Percentiles rank a stretch among this genome's conserved stretches.
Conservation (phyloP, 2,329 filamentous ascomycete genomes). For the Cladosporium sphaerospermum region DNA sequence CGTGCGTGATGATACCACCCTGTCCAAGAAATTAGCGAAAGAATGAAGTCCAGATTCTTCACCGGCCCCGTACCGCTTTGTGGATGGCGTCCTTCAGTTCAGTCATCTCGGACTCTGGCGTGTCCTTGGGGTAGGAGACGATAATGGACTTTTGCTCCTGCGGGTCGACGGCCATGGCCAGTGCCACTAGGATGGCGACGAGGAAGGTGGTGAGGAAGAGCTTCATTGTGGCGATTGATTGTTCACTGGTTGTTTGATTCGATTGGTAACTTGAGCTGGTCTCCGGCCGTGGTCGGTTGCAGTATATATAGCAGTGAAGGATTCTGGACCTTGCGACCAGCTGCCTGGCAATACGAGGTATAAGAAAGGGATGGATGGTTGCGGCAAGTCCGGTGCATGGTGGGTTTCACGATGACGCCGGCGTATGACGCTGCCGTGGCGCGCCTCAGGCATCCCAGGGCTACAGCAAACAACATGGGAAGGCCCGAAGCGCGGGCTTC, state of each 20-base stretch:
- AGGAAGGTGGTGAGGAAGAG: constrained; percentile 21
- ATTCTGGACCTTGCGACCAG: no score
- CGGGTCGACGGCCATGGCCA: constrained; percentile 52
- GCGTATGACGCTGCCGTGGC: no score
- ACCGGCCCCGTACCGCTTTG: constrained; percentile 48
- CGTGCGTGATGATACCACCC: constrained; percentile 72
- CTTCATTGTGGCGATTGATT: constrained; percentile 22
- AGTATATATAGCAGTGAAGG: no score
- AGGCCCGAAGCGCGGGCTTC: no score
- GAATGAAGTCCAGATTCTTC: constrained; percentile 13
- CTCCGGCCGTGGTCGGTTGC: no score
- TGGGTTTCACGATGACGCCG: no score
- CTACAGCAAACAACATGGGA: no score
- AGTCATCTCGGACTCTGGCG: constrained; percentile 60
- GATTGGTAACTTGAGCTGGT: no score
- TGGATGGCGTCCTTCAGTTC: constrained; percentile 66
- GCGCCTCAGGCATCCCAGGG: no score
- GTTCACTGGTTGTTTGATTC: not conserved
- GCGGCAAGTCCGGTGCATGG: no score
- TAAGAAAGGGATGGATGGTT: no score
- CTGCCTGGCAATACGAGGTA: no score
- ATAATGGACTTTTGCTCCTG: constrained; percentile 63
- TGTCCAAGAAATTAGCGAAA: constrained; percentile 21
- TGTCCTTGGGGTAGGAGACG: constrained; percentile 62
- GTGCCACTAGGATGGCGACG: constrained; percentile 44